Conservation (phyloP, 257 asterid species). For the Scutellaria baicalensis region DNA sequence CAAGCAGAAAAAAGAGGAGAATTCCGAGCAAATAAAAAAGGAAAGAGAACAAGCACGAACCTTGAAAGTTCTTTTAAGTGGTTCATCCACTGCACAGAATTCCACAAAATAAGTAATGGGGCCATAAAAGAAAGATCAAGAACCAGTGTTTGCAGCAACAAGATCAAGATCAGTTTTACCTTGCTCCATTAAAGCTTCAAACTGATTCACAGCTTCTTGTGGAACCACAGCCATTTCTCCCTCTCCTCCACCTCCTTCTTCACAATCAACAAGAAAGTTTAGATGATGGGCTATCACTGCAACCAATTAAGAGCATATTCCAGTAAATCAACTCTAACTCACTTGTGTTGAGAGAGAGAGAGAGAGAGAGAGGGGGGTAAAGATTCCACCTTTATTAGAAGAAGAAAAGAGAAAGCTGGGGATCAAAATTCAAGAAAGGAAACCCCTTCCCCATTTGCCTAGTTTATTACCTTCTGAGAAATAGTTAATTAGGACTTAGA, state of each 20-base stretch:
- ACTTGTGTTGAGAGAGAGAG: background rate
- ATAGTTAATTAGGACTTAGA: background rate
- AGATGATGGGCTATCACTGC: background rate
- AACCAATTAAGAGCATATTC: conserved; percentile 7
- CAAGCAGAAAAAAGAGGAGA: conserved; percentile 12
- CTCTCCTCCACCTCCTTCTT: background rate
- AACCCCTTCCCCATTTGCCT: background rate
- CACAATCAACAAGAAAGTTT: background rate
- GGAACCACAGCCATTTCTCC: conserved; percentile 60
- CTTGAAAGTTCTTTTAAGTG: conserved; percentile 51
- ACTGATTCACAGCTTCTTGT: conserved; percentile 49
- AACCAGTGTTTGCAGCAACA: background rate
- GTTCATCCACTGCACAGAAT: conserved; percentile 52
- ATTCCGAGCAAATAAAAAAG: background rate
- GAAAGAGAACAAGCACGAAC: conserved; percentile 19
- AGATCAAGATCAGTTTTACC: conserved; percentile 34
- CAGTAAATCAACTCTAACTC: conserved; percentile 7
- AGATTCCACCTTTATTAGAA: conserved; percentile 33
- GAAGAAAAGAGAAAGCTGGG: conserved; percentile 15
- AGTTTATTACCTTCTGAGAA: background rate
- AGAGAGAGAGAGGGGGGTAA: conserved; percentile 18
- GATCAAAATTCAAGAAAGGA: conserved; percentile 45
- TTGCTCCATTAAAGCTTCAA: conserved; percentile 50
- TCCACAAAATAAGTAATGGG: conserved; percentile 3
- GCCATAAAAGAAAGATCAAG: conserved; percentile 4